These are phyloP conservation scores for Ophiocordyceps sinensis DNA, from an alignment of 2,329 filamentous ascomycete species.

Conservation along the genomic window DNA sequence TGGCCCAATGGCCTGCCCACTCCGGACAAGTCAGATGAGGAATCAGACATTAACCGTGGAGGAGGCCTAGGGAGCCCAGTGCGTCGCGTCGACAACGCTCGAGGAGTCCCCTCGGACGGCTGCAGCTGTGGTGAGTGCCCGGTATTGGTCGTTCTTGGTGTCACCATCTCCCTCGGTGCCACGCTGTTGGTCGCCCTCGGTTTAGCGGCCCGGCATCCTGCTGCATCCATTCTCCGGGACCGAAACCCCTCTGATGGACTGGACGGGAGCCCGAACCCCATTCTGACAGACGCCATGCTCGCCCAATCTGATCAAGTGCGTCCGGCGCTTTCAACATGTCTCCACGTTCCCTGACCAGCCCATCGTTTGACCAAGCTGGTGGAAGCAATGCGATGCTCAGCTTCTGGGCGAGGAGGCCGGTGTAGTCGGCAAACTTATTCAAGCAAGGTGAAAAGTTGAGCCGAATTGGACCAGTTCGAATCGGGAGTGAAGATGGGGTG, in stretches of 20 bases:
- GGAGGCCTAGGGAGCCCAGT: constrained; percentile 12
- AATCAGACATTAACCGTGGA: constrained; percentile 14
- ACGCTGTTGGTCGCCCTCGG: constrained; percentile 9
- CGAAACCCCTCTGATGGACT: constrained; percentile 22
- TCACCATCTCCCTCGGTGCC: constrained; percentile 6
- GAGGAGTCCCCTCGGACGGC: constrained; percentile 8
- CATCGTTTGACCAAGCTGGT: background rate
- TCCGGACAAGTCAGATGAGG: constrained; percentile 23
- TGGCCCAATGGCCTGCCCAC: background rate
- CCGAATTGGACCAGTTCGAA: no score
- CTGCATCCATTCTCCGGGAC: constrained; percentile 12
- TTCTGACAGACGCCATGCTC: constrained; percentile 28
- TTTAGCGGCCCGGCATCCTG: constrained; percentile 6
- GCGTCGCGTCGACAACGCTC: constrained; percentile 8
- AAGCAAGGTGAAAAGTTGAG: no score
- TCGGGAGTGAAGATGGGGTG: no score
- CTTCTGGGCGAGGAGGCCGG: background rate
- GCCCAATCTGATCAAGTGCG: constrained; percentile 9
- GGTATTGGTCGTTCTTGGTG: constrained; percentile 6
- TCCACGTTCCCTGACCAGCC: background rate
- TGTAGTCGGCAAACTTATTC: background rate
- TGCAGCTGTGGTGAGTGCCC: constrained; percentile 5
- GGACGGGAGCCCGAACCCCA: constrained; percentile 24
- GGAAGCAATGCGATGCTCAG: background rate
- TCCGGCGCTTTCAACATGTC: constrained; percentile 1